Evolutionary conservation across 371 early-diverging fungal genomes (phyloP).

Genomic region (Sporodiniella umbellata): DNA sequence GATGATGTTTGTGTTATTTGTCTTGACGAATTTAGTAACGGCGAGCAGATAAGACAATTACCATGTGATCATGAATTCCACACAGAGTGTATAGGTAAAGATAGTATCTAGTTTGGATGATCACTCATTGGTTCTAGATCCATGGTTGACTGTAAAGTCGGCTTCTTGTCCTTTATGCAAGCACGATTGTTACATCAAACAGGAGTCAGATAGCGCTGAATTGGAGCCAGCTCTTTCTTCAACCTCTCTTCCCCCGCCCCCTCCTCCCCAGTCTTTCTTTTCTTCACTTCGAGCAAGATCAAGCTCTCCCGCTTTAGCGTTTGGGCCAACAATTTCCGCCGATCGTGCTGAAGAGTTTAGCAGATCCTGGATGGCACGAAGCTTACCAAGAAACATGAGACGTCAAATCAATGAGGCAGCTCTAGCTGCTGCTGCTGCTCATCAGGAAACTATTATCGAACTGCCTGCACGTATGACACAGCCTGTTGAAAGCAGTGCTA

Average conservation of each 20-base stretch:
- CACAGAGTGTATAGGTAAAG: constrained; percentile 75
- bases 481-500: background rate
- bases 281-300: constrained; percentile 15
- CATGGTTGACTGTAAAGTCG: constrained; percentile 55
- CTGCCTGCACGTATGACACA: constrained; percentile 29
- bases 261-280: constrained; percentile 11
- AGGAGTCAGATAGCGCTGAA: background rate
- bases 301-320: constrained; percentile 18
- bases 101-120: no score
- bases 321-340: constrained; percentile 44
- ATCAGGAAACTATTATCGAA: constrained; percentile 21
- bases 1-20: constrained; percentile 73
- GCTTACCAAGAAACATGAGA: constrained; percentile 46
- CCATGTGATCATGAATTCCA: constrained; percentile 83
- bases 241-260: constrained; percentile 16
- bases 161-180: constrained; percentile 57
- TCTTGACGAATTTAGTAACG: constrained; percentile 63
- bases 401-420: constrained; percentile 38
- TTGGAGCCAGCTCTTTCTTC: no score
- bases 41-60: constrained; percentile 62
- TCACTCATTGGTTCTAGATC: no score
- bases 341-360: constrained; percentile 43
- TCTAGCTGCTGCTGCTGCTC: constrained; percentile 9
- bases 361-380: constrained; percentile 44
- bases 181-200: constrained; percentile 37